Percentiles rank a stretch among this genome's conserved stretches.
Evolutionary conservation across 306 rosid genomes (phyloP).

Genomic region (Leucaena leucocephala): DNA sequence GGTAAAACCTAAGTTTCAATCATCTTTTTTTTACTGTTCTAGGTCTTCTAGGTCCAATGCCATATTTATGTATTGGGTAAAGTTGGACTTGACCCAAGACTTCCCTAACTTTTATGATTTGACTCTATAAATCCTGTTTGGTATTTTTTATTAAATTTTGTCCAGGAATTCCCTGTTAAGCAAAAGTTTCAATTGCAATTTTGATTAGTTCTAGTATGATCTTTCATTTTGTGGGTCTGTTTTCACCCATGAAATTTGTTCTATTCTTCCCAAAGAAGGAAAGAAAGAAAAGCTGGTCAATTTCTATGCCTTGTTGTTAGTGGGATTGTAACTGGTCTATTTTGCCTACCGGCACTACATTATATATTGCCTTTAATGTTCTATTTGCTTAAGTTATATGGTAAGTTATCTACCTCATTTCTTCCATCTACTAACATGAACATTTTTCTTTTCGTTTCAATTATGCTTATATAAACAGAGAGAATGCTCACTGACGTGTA

Average conservation of each 20-base stretch:
- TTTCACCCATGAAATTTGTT: neutral
- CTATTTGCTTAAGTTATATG: neutral
- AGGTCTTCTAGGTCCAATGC: neutral
- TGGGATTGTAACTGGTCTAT: neutral
- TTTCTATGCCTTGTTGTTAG: neutral
- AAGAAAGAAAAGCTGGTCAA: neutral
- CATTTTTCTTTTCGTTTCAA: too few relatives aligned
- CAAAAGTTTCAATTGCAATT: neutral
- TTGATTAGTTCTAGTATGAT: neutral
- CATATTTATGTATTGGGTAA: neutral
- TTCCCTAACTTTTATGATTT: neutral
- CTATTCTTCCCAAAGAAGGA: neutral
- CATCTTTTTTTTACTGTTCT: neutral
- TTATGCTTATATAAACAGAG: neutral
- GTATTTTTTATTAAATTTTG: neutral
- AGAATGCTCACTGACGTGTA: slow-evolving; percentile 3
- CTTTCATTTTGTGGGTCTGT: neutral
- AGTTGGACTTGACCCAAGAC: neutral
- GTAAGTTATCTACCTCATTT: slow-evolving; percentile 4
- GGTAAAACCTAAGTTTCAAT: slow-evolving; percentile 51
- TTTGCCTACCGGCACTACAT: neutral
- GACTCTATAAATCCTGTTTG: neutral
- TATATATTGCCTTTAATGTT: too few relatives aligned
- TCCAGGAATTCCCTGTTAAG: neutral
- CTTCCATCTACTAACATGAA: neutral